Evolutionary conservation across 1,284 basidiomycete species (phyloP), one percentile per base, ranked within the genome.

Genomic region (Ceratobasidium sp.): DNA sequence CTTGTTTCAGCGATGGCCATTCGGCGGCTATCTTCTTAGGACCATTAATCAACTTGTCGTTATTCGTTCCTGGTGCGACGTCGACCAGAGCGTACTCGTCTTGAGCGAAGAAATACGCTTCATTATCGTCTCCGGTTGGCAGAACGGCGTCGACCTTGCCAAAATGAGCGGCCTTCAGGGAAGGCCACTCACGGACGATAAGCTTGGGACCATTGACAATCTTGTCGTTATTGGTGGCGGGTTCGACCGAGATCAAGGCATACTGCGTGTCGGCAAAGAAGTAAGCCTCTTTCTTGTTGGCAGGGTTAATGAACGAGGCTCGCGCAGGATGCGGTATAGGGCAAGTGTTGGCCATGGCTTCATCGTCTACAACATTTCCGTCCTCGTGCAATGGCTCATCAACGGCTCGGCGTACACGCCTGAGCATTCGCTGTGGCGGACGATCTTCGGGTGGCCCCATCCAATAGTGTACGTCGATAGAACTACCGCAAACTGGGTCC

Each of bases 41-140:
- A 6, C 65, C 65, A 24, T 69, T 51, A 29, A 69, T 51, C 16
- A 69, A 31, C 22, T 69, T 34, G 53, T 69, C 65, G 49, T 58
- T 27, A 39, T 22, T 46, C 37, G 19, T 24, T 1, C 51, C 65
- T 22, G 29, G 31, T 6, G 51, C 29, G 1, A 37, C 34, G 31
- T 31, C 31, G 37, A 69, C 29, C 19, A 51, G 49, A 19, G n/a
- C 29, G 24, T 69, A 69, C 31, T 56, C 49, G 14, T 69, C 34
- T 13, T 31, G 29, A 51, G 49, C 19, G 22, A 69, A 69, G 27
- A 58, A 27, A 24, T 56, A 69, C 1, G 53, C 51, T 51, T 69
- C 51, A 37, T 69, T 53, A 11, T 19, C 39, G n/a, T 56, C 31
- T 14, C 65, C 65, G n/a, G 53, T 51, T 4, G 19, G n/a, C 34